Conservation (phyloP, 129 eudicot species). For the Scalesia atractyloides region DNA sequence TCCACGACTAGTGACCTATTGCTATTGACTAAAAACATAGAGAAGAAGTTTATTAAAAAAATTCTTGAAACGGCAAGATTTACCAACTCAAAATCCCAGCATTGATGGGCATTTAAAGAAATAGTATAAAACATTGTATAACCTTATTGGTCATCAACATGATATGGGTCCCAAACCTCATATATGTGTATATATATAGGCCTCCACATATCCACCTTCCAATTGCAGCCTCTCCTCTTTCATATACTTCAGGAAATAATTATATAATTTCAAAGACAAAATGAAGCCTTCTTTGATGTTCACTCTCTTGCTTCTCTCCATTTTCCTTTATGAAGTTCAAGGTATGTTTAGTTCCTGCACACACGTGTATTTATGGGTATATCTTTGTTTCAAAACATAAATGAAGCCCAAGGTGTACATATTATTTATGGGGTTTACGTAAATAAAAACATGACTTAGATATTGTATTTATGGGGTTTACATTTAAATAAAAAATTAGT, state of each 20-base stretch:
- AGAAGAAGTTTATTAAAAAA: background rate
- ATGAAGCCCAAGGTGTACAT: background rate
- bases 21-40: background rate
- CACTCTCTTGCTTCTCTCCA: slow-evolving; percentile 40
- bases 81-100: background rate
- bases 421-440: background rate
- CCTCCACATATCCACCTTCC: slow-evolving; percentile 16
- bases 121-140: slow-evolving; percentile 11
- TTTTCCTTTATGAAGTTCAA: slow-evolving; percentile 50
- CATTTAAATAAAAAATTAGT: background rate
- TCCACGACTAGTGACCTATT: background rate
- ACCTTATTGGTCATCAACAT: slow-evolving; percentile 23
- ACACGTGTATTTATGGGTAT: background rate
- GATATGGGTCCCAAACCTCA: slow-evolving; percentile 30
- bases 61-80: background rate
- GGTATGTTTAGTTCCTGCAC: slow-evolving; percentile 39
- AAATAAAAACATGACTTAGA: too few relatives aligned
- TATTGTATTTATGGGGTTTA: background rate
- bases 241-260: slow-evolving; percentile 5
- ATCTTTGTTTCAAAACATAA: background rate
- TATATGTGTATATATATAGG: slow-evolving; percentile 30
- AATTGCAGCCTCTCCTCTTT: slow-evolving; percentile 17
- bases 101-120: slow-evolving; percentile 10
- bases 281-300: slow-evolving; percentile 45
- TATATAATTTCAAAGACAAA: slow-evolving; percentile 15